Base-by-base conservation (phyloP, 2,329 filamentous ascomycete genomes). In the Beauveria medogensis region DNA sequence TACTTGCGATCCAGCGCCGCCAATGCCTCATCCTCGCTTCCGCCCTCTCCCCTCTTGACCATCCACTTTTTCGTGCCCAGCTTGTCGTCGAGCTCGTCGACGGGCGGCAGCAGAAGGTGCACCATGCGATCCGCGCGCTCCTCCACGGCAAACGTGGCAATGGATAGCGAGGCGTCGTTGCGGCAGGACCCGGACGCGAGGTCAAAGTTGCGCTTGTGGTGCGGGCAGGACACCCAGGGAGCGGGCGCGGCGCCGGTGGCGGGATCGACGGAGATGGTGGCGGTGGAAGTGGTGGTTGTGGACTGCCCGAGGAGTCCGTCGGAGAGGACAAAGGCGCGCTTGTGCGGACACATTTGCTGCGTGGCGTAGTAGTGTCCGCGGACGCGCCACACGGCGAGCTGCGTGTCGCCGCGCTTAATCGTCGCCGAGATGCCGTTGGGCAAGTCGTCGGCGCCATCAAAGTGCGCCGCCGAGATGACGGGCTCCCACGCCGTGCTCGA, bases 341-440 rank as follows among this genome's bases (percentile, higher is more conserved):
- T 94, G 77, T 96, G 91, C 10, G 92, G 92, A 72, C 92, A 96
- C 92, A 96, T 96, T 71, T 96, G 91, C 76, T 96, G 92, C 16
- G 89, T 89, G 62, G 90, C 89, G 73, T 93, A 93, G 79, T 87
- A 95, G 59, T 82, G 83, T 22, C 91, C 91, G 59, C 84, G 83
- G 64, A 96, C 82, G 68, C 91, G 89, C 84, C 92, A 96, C 58
- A 96, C 78, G 8, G 92, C 91, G 2, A 96, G 82, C 73, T 96
- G 92, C 0, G 91, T 96, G 72, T 96, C 91, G 48, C 92, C 90
- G 48, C 90, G 84, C 78, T 95, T 94, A 74, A 96, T 79, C 37
- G 87, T 87, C 5, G 90, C 86, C 10, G 85, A 89, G 61, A 91
- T 87, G 37, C 89, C 89, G 30, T 89, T 90, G 2, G 88, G 84